A percentile compares a stretch with the other conserved stretches of the same genome.
Conservation (phyloP, 805 yeast genomes). For the Wickerhamomyces pijperi region DNA sequence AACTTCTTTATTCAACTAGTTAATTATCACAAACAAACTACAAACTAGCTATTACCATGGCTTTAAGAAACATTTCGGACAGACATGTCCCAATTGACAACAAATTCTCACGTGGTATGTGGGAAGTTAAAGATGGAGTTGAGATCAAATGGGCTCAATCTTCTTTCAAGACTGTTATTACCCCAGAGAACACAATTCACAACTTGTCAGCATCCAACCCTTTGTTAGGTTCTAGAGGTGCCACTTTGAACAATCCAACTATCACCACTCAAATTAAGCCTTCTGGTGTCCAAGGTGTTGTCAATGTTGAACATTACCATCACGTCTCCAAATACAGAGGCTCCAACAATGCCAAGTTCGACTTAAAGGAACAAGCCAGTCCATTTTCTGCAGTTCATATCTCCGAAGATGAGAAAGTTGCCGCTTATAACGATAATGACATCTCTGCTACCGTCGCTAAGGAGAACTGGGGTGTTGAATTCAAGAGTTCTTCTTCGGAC, state of each 20-base stretch:
- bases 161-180: constrained; percentile 8
- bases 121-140: constrained; percentile 14
- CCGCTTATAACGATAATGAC: constrained; percentile 4
- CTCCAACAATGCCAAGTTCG: constrained; percentile 11
- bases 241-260: constrained; percentile 13
- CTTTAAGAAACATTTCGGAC: constrained; percentile 1
- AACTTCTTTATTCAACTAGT: too few relatives aligned
- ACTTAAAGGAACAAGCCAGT: constrained; percentile 3
- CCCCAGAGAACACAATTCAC: constrained; percentile 7
- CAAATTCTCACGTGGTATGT: constrained; percentile 13
- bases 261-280: constrained; percentile 7
- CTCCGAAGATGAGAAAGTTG: constrained; percentile 1
- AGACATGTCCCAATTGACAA: constrained; percentile 10
- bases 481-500: constrained; percentile 5
- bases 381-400: constrained; percentile 3
- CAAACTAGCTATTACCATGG: neutral
- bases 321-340: constrained; percentile 11
- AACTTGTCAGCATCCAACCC: constrained; percentile 8
- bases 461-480: constrained; percentile 10
- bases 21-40: too few relatives aligned
- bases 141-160: constrained; percentile 12
- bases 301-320: constrained; percentile 14
- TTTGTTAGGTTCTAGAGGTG: constrained; percentile 7
- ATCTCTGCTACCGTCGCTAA: constrained; percentile 8
- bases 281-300: constrained; percentile 10